These are phyloP conservation scores for Fusarium chlamydosporum DNA, from an alignment of 2,329 filamentous ascomycete species.

Conservation along the genomic window DNA sequence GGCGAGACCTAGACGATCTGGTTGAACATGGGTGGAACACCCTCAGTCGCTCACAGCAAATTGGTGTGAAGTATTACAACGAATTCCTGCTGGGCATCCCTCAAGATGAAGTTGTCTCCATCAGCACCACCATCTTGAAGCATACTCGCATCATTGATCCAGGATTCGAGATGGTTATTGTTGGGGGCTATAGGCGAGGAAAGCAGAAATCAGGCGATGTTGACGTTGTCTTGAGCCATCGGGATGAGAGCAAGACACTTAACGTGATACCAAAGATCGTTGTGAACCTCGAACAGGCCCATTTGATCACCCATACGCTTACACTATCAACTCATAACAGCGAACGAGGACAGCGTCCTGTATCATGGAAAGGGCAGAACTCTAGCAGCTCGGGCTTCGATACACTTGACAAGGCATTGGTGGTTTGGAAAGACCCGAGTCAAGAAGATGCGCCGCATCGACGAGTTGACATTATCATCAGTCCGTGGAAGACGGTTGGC, in stretches of 20 bases:
- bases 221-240: constrained; percentile 87
- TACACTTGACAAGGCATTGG: constrained; percentile 89
- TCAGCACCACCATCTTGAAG: constrained; percentile 72
- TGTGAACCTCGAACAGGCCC: constrained; percentile 74
- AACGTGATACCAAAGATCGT: constrained; percentile 82
- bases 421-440: constrained; percentile 80
- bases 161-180: constrained; percentile 72
- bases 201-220: constrained; percentile 83
- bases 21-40: constrained; percentile 84
- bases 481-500: constrained; percentile 88
- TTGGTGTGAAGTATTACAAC: constrained; percentile 93
- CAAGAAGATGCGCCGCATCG: constrained; percentile 69
- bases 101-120: constrained; percentile 78
- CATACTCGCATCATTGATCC: constrained; percentile 75
- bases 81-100: constrained; percentile 82
- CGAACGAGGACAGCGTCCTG: constrained; percentile 75
- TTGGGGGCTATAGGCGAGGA: constrained; percentile 86
- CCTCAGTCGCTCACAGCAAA: constrained; percentile 87
- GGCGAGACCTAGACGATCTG: constrained; percentile 88
- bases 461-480: constrained; percentile 91
- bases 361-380: constrained; percentile 65
- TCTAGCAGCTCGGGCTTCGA: constrained; percentile 77
- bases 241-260: constrained; percentile 75
- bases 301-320: constrained; percentile 86
- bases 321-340: constrained; percentile 78